A percentile compares a stretch with the other conserved stretches of the same genome.
Conservation (phyloP, 768 basidiomycete species). For the Imleria badia region DNA sequence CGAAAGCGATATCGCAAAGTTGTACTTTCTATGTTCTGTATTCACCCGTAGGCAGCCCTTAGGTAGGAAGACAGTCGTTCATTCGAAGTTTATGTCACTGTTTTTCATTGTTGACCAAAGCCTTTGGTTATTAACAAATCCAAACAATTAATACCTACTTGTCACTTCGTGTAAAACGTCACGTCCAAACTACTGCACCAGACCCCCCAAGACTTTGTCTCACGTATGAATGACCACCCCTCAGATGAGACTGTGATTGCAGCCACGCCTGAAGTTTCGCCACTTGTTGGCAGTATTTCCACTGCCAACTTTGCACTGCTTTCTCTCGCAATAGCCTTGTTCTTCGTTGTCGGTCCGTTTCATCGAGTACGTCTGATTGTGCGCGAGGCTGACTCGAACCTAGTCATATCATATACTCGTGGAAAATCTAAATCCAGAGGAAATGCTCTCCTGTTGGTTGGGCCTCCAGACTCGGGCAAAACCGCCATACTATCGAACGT, state of each 20-base stretch:
- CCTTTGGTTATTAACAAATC: slow-evolving; percentile 11
- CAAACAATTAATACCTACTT: slow-evolving; percentile 22
- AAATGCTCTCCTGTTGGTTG: slow-evolving; percentile 70
- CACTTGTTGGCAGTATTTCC: slow-evolving; percentile 36
- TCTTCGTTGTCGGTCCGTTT: slow-evolving; percentile 45
- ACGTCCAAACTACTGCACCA: not conserved
- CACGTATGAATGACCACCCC: slow-evolving; percentile 13
- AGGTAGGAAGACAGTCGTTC: too few relatives aligned
- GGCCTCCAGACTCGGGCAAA: slow-evolving; percentile 76
- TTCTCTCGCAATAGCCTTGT: slow-evolving; percentile 44
- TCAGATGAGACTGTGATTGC: slow-evolving; percentile 5
- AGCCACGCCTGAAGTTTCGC: slow-evolving; percentile 36
- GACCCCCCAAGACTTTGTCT: not conserved
- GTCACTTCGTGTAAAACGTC: not conserved
- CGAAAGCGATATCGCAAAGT: not conserved
- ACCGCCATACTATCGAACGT: slow-evolving; percentile 75
- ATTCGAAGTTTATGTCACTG: too few relatives aligned
- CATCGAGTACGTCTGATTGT: not conserved
- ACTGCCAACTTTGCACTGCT: slow-evolving; percentile 40
- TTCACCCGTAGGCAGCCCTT: too few relatives aligned
- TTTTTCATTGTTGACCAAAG: slow-evolving; percentile 16
- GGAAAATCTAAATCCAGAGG: slow-evolving; percentile 49
- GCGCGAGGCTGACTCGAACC: slow-evolving; percentile 35
- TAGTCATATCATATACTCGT: slow-evolving; percentile 41
- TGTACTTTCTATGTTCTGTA: not conserved